These are phyloP conservation scores for Hapsidospora chrysogenum DNA, from an alignment of 495 filamentous ascomycete genomes.

Conservation along the genomic window DNA sequence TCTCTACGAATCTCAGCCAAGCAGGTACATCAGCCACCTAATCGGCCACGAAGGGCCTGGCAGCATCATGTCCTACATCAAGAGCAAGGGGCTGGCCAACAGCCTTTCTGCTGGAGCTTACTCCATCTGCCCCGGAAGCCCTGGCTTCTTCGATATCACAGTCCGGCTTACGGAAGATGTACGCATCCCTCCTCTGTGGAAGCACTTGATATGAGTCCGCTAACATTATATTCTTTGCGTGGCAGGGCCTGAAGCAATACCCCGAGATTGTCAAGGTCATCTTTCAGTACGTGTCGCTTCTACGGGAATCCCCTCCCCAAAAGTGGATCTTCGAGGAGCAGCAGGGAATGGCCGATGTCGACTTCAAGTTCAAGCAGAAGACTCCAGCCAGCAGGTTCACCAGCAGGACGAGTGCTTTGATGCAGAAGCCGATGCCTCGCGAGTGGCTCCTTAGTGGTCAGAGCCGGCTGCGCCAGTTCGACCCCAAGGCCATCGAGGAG, in stretches of 20 bases:
- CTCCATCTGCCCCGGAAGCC: conserved; percentile 64
- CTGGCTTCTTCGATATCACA: conserved; percentile 59
- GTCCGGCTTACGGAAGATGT: conserved; percentile 77
- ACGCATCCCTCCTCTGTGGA: conserved; percentile 2
- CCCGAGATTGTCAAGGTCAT: conserved; percentile 72
- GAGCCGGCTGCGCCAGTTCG: conserved; percentile 54
- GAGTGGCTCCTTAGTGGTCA: conserved; percentile 72
- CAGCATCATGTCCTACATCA: conserved; percentile 88
- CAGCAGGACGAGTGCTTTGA: conserved; percentile 59
- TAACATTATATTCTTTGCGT: conserved; percentile 4
- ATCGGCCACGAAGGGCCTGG: conserved; percentile 96
- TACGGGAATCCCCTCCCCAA: conserved; percentile 65
- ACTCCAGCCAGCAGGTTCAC: conserved; percentile 76
- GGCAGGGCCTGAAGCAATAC: conserved; percentile 53
- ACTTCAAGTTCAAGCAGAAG: conserved; percentile 92
- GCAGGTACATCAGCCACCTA: conserved; percentile 79
- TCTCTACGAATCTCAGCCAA: conserved; percentile 68
- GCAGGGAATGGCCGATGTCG: conserved; percentile 74
- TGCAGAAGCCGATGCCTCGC: conserved; percentile 79
- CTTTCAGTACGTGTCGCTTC: conserved; percentile 87
- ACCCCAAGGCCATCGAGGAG: conserved; percentile 56
- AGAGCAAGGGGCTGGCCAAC: conserved; percentile 92
- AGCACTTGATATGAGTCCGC: neutral
- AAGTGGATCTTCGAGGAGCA: conserved; percentile 89
- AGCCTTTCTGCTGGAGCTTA: conserved; percentile 63